A percentile compares a stretch with the other conserved stretches of the same genome.
These are phyloP conservation scores for Periconia digitata DNA, from an alignment of 2,329 filamentous ascomycete genomes.

Conservation along the genomic window DNA sequence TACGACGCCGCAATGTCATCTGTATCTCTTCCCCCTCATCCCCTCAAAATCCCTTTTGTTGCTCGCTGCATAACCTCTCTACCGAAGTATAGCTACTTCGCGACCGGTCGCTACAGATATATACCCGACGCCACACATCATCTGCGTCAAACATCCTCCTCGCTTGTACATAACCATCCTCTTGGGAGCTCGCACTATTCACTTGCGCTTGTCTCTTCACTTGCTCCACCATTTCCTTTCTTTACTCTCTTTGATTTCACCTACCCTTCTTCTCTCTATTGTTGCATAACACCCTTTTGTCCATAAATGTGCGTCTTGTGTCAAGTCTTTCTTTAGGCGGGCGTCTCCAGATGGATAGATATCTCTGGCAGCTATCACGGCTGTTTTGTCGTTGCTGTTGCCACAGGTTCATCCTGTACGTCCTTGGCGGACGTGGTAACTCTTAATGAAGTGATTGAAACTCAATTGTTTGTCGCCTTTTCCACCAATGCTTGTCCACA, in stretches of 20 bases:
- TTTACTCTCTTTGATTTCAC: slow-evolving; percentile 8
- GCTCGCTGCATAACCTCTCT: slow-evolving; percentile 5
- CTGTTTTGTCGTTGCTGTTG: neutral
- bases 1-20: slow-evolving; percentile 8
- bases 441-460: slow-evolving; percentile 9
- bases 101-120: slow-evolving; percentile 41
- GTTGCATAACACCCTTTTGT: slow-evolving; percentile 6
- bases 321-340: neutral
- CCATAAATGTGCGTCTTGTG: neutral
- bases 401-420: neutral
- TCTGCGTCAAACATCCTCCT: slow-evolving; percentile 10
- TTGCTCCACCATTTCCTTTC: slow-evolving; percentile 1
- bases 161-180: slow-evolving; percentile 9
- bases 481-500: too few species aligned
- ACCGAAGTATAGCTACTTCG: slow-evolving; percentile 15
- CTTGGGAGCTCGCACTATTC: neutral
- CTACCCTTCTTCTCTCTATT: slow-evolving; percentile 8
- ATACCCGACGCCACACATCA: slow-evolving; percentile 30
- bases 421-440: slow-evolving; percentile 2
- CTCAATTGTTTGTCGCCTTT: too few species aligned
- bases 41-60: slow-evolving; percentile 8
- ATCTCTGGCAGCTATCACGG: neutral
- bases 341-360: slow-evolving; percentile 9
- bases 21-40: slow-evolving; percentile 9
- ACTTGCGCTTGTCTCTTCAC: neutral